Base-by-base conservation (phyloP, 306 rosid species). In the Medicago truncatula region DNA sequence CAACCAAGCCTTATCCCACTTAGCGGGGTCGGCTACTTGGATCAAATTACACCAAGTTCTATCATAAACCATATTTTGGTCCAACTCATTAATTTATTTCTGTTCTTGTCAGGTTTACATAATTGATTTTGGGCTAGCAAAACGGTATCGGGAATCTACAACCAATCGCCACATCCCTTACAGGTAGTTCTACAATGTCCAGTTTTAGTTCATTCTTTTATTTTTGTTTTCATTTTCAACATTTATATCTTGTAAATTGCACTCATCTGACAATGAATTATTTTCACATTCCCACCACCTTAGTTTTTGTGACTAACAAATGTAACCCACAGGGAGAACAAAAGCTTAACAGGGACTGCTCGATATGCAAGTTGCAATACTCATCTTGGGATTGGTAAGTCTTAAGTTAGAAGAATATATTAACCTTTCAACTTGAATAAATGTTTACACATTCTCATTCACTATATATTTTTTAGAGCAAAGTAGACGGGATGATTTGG, bases 301-400 rank as follows among this genome's bases (percentile, higher is more conserved):
- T 71, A n/a, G 50, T 57, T 64, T 57, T 76, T 49, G 5, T 73
- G 12, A 53, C 71, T 87, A 62, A 77, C 57, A 23, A 64, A 70
- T 43, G 39, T 59, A 25, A 25, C 16, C 0, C 70, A 46, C 86
- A 95, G 99, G 92, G 99, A 94, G 84, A 90, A 95, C 80, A 95
- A 95, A 77, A 92, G 88, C 85, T 82, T 95, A 72, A 95, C 97
- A 0, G 99, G 99, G 63, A 95, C 99, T 73, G 97, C 97, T 4
- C 90, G 98, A 28, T 96, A 92, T 88, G 99, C 99, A 58, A 96
- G 99, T 83, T 92, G 98, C 87, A 96, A 96, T 85, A 92, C 99
- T 68, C 99, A 96, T 75, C 98, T 92, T 82, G 98, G 99, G 74
- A 92, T 96, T 46, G 99, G 99, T 92, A 90, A 84, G 93, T 77